These are phyloP conservation scores for Cladophialophora carrionii DNA, from an alignment of 2,329 filamentous ascomycete species.

Conservation along the genomic window DNA sequence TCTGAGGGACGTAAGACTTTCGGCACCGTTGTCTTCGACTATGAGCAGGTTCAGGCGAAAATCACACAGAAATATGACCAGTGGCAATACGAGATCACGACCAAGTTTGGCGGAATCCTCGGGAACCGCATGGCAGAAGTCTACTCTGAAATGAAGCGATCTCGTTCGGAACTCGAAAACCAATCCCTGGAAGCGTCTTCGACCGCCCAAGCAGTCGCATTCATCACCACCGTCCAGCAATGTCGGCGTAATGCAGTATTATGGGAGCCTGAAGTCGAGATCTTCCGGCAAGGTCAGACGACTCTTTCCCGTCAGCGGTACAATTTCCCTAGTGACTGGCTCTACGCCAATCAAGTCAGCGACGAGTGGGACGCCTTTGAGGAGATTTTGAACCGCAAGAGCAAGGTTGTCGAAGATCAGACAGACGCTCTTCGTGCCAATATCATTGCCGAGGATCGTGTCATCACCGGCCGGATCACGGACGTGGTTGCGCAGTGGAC, in stretches of 20 bases:
- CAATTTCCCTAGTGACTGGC: slow-evolving; percentile 90
- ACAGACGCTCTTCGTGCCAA: slow-evolving; percentile 93
- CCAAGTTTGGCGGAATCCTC: slow-evolving; percentile 88
- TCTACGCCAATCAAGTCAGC: slow-evolving; percentile 93
- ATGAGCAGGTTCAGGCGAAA: slow-evolving; percentile 97
- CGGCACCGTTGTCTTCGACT: slow-evolving; percentile 92
- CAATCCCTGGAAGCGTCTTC: slow-evolving; percentile 93
- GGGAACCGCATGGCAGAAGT: slow-evolving; percentile 90
- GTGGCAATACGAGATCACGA: slow-evolving; percentile 96
- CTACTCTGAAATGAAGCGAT: slow-evolving; percentile 87
- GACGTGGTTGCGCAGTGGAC: slow-evolving; percentile 89
- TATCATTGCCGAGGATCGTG: slow-evolving; percentile 89
- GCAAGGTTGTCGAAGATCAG: slow-evolving; percentile 94
- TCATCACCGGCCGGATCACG: slow-evolving; percentile 83
- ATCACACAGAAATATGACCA: slow-evolving; percentile 99
- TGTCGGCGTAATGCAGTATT: slow-evolving; percentile 91
- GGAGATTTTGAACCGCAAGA: slow-evolving; percentile 87
- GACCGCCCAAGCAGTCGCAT: slow-evolving; percentile 94
- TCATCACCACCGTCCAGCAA: slow-evolving; percentile 96
- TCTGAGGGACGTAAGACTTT: slow-evolving; percentile 92
- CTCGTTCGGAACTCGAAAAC: slow-evolving; percentile 83
- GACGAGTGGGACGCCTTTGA: slow-evolving; percentile 93
- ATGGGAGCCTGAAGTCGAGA: slow-evolving; percentile 94
- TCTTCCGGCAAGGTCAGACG: slow-evolving; percentile 93
- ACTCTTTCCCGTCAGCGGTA: slow-evolving; percentile 89